Evolutionary conservation across 345 rosid genomes (phyloP).

Genomic region (Microcos paniculata): DNA sequence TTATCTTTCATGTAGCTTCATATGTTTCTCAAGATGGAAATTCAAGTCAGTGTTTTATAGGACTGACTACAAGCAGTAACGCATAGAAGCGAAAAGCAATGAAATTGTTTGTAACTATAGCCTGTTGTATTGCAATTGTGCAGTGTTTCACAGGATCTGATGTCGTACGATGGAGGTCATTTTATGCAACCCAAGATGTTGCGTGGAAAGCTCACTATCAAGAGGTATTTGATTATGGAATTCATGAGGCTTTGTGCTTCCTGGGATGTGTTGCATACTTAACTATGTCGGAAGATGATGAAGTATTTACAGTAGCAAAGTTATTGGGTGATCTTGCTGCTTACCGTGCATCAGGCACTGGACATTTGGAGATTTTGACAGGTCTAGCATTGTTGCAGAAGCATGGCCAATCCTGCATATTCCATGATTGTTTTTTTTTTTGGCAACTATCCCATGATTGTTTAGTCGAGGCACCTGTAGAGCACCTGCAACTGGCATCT

Average conservation of each 20-base stretch:
- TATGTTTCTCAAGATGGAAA: conserved; percentile 46
- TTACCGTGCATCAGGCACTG: conserved; percentile 90
- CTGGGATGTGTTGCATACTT: conserved; percentile 75
- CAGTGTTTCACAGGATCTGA: conserved; percentile 81
- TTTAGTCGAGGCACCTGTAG: conserved; percentile 56
- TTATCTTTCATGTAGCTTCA: conserved; percentile 43
- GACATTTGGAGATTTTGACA: conserved; percentile 88
- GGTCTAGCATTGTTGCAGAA: conserved; percentile 87
- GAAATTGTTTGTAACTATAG: conserved; percentile 43
- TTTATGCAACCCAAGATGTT: conserved; percentile 79
- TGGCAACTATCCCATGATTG: conserved; percentile 46
- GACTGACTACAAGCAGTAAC: conserved; percentile 38
- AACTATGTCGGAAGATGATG: conserved; percentile 73
- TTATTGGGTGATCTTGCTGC: conserved; percentile 88
- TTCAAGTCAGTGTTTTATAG: conserved; percentile 51
- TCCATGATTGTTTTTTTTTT: too few relatives aligned
- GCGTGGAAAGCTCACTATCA: conserved; percentile 94
- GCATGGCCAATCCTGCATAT: conserved; percentile 37
- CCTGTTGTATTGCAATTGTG: conserved; percentile 51
- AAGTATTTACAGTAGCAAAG: conserved; percentile 80
- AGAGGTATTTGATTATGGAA: conserved; percentile 90
- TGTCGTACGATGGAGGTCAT: conserved; percentile 81
- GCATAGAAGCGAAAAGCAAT: conserved; percentile 53
- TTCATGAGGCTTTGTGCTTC: conserved; percentile 94
- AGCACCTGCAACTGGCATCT: conserved; percentile 60